Percentiles rank a stretch among this genome's conserved stretches.
Evolutionary conservation across 2,329 filamentous ascomycete genomes (phyloP).

Genomic region (Aspergillus sp.): DNA sequence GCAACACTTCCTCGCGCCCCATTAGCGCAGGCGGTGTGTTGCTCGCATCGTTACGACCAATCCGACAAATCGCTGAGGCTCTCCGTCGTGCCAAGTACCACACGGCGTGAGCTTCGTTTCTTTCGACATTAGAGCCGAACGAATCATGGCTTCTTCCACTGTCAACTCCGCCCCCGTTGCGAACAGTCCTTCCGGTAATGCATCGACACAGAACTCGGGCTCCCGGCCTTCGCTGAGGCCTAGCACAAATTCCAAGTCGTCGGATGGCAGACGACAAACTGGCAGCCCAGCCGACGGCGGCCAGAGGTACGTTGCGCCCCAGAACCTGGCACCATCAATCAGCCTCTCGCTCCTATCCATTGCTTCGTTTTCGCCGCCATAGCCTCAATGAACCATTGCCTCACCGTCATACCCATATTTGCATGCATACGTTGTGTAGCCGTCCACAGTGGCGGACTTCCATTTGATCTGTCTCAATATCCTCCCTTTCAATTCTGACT

Average conservation of each 20-base stretch:
- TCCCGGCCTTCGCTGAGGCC: constrained; percentile 51
- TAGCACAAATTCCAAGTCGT: constrained; percentile 49
- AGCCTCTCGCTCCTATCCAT: constrained; percentile 12
- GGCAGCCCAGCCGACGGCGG: constrained; percentile 55
- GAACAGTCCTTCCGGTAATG: constrained; percentile 40
- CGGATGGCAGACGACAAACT: constrained; percentile 57
- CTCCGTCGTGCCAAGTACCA: constrained; percentile 37
- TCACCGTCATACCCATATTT: neutral
- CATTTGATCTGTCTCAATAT: neutral
- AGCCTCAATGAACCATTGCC: neutral
- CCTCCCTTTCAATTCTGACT: neutral
- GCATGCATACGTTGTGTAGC: neutral
- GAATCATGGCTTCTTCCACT: constrained; percentile 44
- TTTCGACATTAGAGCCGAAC: constrained; percentile 28
- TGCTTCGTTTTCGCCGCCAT: constrained; percentile 7
- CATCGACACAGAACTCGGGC: constrained; percentile 35
- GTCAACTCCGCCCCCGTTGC: constrained; percentile 37
- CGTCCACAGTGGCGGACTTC: neutral
- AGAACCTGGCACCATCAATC: constrained; percentile 5
- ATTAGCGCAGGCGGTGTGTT: constrained; percentile 42
- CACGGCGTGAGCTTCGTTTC: constrained; percentile 34
- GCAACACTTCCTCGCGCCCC: constrained; percentile 14
- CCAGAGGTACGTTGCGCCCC: constrained; percentile 51
- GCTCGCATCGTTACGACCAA: constrained; percentile 31
- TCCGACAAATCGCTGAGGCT: constrained; percentile 24